Percentiles rank a stretch among this genome's conserved stretches.
Conservation (phyloP, 768 basidiomycete species). For the Lactifluus rugatus region DNA sequence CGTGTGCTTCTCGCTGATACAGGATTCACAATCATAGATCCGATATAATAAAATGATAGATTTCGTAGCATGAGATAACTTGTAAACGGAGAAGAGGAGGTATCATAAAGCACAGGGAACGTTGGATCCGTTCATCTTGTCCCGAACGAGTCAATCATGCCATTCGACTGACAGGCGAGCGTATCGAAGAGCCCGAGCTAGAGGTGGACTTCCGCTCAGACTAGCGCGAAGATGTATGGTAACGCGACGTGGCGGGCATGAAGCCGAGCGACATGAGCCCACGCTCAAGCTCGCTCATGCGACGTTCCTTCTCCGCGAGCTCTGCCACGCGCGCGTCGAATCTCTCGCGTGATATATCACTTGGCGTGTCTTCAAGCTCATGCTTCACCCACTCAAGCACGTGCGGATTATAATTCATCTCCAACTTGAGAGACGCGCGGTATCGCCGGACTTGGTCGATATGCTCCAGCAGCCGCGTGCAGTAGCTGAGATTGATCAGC, state of each 20-base stretch:
- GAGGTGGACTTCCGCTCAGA: neutral
- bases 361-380: conserved; percentile 29
- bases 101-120: no score
- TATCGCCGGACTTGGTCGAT: conserved; percentile 29
- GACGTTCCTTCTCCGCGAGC: conserved; percentile 13
- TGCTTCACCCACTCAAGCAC: conserved; percentile 34
- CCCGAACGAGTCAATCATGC: neutral
- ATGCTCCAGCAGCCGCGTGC: conserved; percentile 31
- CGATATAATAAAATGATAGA: no score
- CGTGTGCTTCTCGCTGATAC: no score
- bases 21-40: no score
- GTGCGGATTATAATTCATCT: conserved; percentile 24
- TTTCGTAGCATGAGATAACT: no score
- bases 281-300: conserved; percentile 6
- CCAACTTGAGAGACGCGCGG: conserved; percentile 26
- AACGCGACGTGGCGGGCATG: neutral
- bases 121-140: no score
- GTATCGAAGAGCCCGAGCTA: neutral
- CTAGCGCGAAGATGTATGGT: neutral
- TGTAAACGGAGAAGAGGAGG: no score
- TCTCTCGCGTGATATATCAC: conserved; percentile 26
- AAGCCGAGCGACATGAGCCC: conserved; percentile 19
- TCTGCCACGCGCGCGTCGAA: conserved; percentile 28
- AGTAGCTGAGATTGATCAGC: conserved; percentile 37
- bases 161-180: neutral